Evolutionary conservation across 2,329 filamentous ascomycete genomes (phyloP), one percentile per base, ranked within the genome.

Genomic region (Trichoderma semiorbis): DNA sequence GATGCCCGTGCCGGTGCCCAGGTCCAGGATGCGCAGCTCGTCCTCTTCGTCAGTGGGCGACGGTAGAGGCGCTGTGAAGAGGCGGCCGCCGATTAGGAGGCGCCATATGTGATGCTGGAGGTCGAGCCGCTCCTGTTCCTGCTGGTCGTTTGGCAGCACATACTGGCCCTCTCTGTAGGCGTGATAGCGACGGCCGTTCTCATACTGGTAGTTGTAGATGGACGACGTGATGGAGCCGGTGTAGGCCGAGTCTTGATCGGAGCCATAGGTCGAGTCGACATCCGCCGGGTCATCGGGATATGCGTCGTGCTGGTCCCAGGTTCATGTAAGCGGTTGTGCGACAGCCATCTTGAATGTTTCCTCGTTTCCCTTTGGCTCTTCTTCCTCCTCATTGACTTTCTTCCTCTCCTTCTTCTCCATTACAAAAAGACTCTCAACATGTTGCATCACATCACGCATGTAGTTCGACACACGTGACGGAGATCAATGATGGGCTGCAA

Each of bases 1-100:
- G 70, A 89, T 88, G 2, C 89, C 89, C 0, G 88, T 89, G 18
- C 90, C 90, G 7, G 87, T 89, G 62, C 88, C 87, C 11, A 90
- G 80, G 75, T 90, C 88, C 11, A 90, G 81, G 16, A 90, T 85
- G 28, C 82, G 81, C 71, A 83, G 74, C 28, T 75, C 72, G 0
- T 53, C 69, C 1, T 57, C 43, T 1, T 71, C 69, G 21, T 65
- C 66, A 1, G 36, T 39, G 5, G 76, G 67, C 12, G 71, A 32
- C 14, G 79, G 75, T 3, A 88, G 76, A 16, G 86, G 85, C 8
- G 85, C 82, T 60, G 83, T 80, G 77, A 83, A 84, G 47, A 88
- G 77, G 50, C 78, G 78, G 43, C 82, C 83, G 50, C 82, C 79
- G 50, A 85, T 82, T 36, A 85, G 75, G 55, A 86, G 72, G 62